Evolutionary conservation across 2,329 filamentous ascomycete genomes (phyloP).

Genomic region (Pseudocercospora cruenta): DNA sequence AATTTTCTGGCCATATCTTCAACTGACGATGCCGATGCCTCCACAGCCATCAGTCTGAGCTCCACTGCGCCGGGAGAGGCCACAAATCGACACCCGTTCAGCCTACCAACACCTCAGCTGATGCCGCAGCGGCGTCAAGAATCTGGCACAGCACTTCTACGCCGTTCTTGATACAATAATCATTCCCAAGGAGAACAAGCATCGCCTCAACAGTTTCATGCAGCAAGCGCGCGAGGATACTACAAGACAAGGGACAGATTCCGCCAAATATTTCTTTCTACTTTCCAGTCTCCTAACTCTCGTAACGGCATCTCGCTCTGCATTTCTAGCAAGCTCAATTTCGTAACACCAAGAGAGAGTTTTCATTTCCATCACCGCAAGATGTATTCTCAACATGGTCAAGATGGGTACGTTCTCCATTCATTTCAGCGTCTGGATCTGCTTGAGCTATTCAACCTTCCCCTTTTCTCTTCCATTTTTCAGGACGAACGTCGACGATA

Average conservation of each 20-base stretch:
- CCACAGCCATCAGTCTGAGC: not conserved
- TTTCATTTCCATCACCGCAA: conserved; percentile 1
- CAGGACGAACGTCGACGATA: not conserved
- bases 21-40: not conserved
- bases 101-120: not conserved
- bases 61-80: not conserved
- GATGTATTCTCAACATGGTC: conserved; percentile 3
- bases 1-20: not conserved
- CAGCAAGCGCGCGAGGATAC: not conserved
- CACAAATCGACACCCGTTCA: not conserved
- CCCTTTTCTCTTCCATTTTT: not conserved
- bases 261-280: conserved; percentile 1
- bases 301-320: conserved; percentile 1
- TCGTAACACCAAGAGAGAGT: not conserved
- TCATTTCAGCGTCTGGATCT: not conserved
- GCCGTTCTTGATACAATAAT: not conserved
- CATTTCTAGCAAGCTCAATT: not conserved
- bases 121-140: not conserved
- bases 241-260: not conserved
- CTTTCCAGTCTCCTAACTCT: not conserved
- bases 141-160: not conserved
- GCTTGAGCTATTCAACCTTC: not conserved
- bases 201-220: not conserved
- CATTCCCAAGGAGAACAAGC: not conserved
- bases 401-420: conserved; percentile 1